These are phyloP conservation scores for Colletotrichum abscissum DNA, from an alignment of 2,329 filamentous ascomycete species.

Conservation along the genomic window DNA sequence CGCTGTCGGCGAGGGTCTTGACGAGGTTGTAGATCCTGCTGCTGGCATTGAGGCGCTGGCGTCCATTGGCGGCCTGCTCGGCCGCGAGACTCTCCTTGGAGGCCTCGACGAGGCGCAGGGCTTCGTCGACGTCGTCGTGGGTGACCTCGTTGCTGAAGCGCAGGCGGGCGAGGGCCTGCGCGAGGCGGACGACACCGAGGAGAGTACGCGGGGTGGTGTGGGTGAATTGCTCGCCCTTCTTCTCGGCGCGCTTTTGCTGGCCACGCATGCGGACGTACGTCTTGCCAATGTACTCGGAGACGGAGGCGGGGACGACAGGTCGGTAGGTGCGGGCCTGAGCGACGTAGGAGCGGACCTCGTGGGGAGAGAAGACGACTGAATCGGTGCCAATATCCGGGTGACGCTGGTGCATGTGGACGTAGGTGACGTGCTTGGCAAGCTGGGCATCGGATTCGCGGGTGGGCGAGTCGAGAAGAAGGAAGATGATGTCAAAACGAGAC, in stretches of 20 bases:
- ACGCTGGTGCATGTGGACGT: constrained; percentile 95
- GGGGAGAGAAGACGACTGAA: constrained; percentile 84
- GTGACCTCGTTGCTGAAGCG: constrained; percentile 88
- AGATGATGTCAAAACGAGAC: constrained; percentile 96
- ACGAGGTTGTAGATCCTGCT: constrained; percentile 96
- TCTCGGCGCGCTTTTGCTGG: constrained; percentile 90
- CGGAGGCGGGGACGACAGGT: constrained; percentile 83
- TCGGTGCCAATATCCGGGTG: constrained; percentile 79
- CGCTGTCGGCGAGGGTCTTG: constrained; percentile 85
- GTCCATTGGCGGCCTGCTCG: constrained; percentile 66
- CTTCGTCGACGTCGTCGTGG: constrained; percentile 95
- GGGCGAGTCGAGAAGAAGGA: constrained; percentile 95
- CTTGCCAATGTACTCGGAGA: constrained; percentile 96
- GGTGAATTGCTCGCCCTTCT: constrained; percentile 89
- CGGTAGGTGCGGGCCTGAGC: constrained; percentile 91
- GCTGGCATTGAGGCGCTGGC: constrained; percentile 81
- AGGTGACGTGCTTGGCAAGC: constrained; percentile 93
- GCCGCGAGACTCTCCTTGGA: constrained; percentile 91
- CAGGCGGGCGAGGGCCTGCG: constrained; percentile 91
- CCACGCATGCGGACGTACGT: constrained; percentile 96
- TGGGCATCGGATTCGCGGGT: constrained; percentile 91
- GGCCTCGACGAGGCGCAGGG: constrained; percentile 88
- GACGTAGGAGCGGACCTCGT: constrained; percentile 96
- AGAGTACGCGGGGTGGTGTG: constrained; percentile 95
- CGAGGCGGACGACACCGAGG: constrained; percentile 90